Base-by-base conservation (phyloP, 2,329 filamentous ascomycete genomes). In the Claviceps monticola region DNA sequence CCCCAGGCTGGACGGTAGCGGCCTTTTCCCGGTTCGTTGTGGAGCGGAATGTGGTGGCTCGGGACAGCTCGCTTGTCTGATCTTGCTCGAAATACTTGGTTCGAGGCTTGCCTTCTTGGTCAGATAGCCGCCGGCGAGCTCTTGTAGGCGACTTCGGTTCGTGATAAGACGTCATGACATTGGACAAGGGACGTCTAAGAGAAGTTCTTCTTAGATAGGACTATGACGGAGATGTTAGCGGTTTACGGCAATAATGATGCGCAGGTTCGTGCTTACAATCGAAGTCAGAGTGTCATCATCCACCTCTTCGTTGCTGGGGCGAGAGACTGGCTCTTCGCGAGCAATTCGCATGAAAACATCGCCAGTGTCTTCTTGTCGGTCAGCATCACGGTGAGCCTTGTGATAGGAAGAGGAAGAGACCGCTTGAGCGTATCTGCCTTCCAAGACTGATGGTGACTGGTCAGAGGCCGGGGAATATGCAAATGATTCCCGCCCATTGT, bases 341-440 rank as follows among this genome's bases (percentile, higher is more conserved):
- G 78, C 78, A 54, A 82, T 80, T 51, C 70, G 74, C 54, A 82
- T 71, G 56, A 81, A 82, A 42, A 81, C 67, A 56, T 82, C 78
- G 41, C 75, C 75, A 3, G 71, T 76, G 56, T 79, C 78, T 51
- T 81, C 78, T 43, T 50, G 38, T 41, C 53, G 38, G 38, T 48
- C 50, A 17, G 38, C n/a, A 14, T 46, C 43, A 39, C 29, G 29
- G 9, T 34, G 29, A 11, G 42, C 21, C 26, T 26, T 23, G n/a
- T 49, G 37, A 11, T 55, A 52, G 16, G 29, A n/a, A 34, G 39
- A 9, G 16, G 39, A 14, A 48, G 17, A 21, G 16, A 21, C 17
- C 13, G 26, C 45, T 8, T 51, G 38, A 7, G 19, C 29, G 37
- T 51, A 36, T 53, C 60, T 60, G 39, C 73, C 75, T 56, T 80